phyloP scores from a whole-genome alignment of 352 stramenopile species.

The Plasmopara viticola region DNA sequence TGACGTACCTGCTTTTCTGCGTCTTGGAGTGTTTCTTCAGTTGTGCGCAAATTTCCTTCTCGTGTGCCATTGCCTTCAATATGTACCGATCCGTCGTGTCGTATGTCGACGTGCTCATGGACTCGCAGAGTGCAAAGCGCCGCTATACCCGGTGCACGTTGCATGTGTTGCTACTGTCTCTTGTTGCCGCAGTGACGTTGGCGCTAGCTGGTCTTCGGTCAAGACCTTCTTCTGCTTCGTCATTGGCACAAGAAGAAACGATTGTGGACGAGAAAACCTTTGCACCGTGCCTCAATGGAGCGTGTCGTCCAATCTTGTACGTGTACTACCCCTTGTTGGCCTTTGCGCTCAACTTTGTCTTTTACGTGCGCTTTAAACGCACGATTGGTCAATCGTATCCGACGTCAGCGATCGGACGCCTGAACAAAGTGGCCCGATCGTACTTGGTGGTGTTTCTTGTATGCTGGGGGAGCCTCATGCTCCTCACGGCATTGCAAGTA shows the following conservation, averaged over 20 bases:
- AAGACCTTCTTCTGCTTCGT: constrained; percentile 16
- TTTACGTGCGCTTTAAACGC: constrained; percentile 71
- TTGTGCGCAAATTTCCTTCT: constrained; percentile 74
- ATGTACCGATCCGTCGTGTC: constrained; percentile 77
- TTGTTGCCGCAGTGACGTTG: constrained; percentile 51
- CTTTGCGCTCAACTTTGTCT: constrained; percentile 73
- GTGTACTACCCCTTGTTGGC: constrained; percentile 70
- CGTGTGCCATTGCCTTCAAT: constrained; percentile 71
- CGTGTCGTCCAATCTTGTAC: constrained; percentile 65
- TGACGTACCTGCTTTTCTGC: constrained; percentile 55
- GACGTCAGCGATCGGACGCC: constrained; percentile 49
- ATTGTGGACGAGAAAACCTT: constrained; percentile 36
- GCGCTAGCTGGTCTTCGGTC: constrained; percentile 48
- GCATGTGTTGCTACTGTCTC: constrained; percentile 59
- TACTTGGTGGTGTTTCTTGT: constrained; percentile 69
- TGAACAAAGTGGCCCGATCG: constrained; percentile 64
- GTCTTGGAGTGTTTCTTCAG: constrained; percentile 76
- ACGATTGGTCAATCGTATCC: constrained; percentile 69
- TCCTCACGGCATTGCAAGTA: constrained; percentile 44
- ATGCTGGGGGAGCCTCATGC: constrained; percentile 68
- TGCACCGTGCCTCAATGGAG: constrained; percentile 59
- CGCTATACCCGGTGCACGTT: constrained; percentile 56
- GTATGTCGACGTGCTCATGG: constrained; percentile 63
- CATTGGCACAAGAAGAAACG: constrained; percentile 23
- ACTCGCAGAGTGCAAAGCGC: constrained; percentile 55